Percentiles rank a stretch among this genome's conserved stretches.
Evolutionary conservation across 179 eudicot genomes (phyloP).

Genomic region (Gypsophila paniculata): DNA sequence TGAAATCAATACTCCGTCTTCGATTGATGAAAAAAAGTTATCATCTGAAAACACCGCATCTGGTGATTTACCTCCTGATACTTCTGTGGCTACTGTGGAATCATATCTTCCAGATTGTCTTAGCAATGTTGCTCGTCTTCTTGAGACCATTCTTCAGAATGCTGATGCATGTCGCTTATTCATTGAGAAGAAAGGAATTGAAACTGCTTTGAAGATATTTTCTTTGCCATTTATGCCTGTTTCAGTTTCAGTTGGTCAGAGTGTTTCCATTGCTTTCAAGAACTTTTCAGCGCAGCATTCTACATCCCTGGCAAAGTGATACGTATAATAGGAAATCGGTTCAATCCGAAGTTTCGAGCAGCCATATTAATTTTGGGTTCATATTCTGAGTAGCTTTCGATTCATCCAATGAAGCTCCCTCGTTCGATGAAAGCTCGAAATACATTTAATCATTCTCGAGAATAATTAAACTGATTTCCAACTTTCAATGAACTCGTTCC

Average conservation of each 20-base stretch:
- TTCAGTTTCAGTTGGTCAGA: slow-evolving; percentile 82
- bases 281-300: slow-evolving; percentile 94
- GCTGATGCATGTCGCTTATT: slow-evolving; percentile 87
- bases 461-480: too few relatives aligned
- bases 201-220: slow-evolving; percentile 72
- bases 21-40: slow-evolving; percentile 36
- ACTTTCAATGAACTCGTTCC: too few relatives aligned
- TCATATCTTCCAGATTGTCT: slow-evolving; percentile 80
- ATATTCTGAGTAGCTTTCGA: too few relatives aligned
- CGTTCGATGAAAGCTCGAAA: too few relatives aligned
- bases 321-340: too few relatives aligned
- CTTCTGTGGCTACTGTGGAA: slow-evolving; percentile 45
- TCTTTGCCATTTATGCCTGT: slow-evolving; percentile 69
- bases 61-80: slow-evolving; percentile 45
- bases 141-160: slow-evolving; percentile 91
- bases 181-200: slow-evolving; percentile 88
- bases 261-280: slow-evolving; percentile 78
- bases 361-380: too few relatives aligned
- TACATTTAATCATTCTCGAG: too few relatives aligned
- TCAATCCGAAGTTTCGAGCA: too few relatives aligned
- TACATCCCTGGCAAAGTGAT: slow-evolving; percentile 75
- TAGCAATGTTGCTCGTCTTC: slow-evolving; percentile 85
- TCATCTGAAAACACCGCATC: slow-evolving; percentile 44
- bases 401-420: too few relatives aligned
- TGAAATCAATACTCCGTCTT: slow-evolving; percentile 42